Conservation (phyloP, 306 rosid genomes). For the Prunus davidiana region DNA sequence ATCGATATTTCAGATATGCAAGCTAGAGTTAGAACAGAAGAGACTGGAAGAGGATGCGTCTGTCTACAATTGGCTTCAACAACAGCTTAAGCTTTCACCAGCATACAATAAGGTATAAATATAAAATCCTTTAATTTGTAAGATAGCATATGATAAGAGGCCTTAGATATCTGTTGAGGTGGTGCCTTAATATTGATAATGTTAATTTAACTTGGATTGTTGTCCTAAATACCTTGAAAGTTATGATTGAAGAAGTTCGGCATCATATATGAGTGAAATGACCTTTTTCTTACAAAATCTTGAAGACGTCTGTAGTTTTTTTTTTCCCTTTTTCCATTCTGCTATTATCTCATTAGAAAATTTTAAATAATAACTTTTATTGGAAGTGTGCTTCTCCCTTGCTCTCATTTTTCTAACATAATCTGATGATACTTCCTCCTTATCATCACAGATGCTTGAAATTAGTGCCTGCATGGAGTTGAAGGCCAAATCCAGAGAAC, state of each 20-base stretch:
- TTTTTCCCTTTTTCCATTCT: too few relatives aligned
- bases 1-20: conserved; percentile 60
- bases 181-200: background rate
- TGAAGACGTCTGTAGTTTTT: background rate
- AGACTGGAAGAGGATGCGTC: conserved; percentile 86
- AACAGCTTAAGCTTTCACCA: conserved; percentile 89
- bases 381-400: background rate
- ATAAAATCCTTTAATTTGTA: background rate
- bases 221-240: background rate
- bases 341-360: background rate
- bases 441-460: conserved; percentile 59
- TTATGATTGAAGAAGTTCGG: background rate
- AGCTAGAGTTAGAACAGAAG: conserved; percentile 78
- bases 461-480: conserved; percentile 54
- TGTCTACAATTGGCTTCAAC: conserved; percentile 88
- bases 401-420: conserved; percentile 1
- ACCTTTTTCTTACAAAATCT: background rate
- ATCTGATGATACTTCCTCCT: conserved; percentile 13
- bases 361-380: background rate
- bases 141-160: background rate
- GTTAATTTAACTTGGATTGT: background rate
- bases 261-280: background rate
- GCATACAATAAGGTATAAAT: conserved; percentile 78
- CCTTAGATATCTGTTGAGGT: background rate
- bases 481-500: conserved; percentile 48